Evolutionary conservation across 2,329 filamentous ascomycete genomes (phyloP).

Genomic region (Emmonsiellopsis sp.): DNA sequence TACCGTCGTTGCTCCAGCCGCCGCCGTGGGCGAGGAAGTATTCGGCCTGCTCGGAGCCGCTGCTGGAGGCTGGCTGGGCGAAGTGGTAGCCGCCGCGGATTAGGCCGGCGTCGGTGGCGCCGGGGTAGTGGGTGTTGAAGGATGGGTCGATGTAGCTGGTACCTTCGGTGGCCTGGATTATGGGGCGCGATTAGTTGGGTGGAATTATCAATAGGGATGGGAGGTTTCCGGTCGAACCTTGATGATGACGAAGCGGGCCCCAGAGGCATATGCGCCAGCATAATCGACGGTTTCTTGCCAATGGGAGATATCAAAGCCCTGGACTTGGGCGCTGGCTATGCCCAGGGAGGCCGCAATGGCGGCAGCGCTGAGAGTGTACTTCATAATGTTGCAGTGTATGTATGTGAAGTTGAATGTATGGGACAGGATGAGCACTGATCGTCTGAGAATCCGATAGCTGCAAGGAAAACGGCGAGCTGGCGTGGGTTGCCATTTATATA

Average conservation of each 20-base stretch:
- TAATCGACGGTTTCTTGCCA: constrained; percentile 34
- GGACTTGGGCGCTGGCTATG: constrained; percentile 19
- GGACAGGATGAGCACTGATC: not conserved
- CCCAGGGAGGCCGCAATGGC: not conserved
- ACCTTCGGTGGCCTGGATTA: constrained; percentile 42
- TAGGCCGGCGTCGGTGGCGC: constrained; percentile 42
- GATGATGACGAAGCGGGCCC: constrained; percentile 38
- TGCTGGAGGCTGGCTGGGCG: constrained; percentile 37
- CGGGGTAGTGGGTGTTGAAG: constrained; percentile 42
- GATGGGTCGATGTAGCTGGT: constrained; percentile 35
- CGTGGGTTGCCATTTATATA: not conserved
- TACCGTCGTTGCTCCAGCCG: constrained; percentile 45
- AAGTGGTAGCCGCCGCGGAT: constrained; percentile 51
- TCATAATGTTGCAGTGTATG: not conserved
- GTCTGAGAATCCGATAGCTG: not conserved
- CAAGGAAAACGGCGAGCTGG: not conserved
- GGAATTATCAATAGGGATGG: not conserved
- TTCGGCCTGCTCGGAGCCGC: constrained; percentile 40
- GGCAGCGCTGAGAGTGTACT: not conserved
- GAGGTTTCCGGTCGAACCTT: constrained; percentile 22
- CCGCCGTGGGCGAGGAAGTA: constrained; percentile 47
- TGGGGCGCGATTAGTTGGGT: not conserved
- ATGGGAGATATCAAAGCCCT: constrained; percentile 36
- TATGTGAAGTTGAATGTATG: not conserved
- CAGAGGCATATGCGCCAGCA: constrained; percentile 25